Evolutionary conservation across 164 flowering plant species (phyloP).

Genomic region (Litsea cubeba): DNA sequence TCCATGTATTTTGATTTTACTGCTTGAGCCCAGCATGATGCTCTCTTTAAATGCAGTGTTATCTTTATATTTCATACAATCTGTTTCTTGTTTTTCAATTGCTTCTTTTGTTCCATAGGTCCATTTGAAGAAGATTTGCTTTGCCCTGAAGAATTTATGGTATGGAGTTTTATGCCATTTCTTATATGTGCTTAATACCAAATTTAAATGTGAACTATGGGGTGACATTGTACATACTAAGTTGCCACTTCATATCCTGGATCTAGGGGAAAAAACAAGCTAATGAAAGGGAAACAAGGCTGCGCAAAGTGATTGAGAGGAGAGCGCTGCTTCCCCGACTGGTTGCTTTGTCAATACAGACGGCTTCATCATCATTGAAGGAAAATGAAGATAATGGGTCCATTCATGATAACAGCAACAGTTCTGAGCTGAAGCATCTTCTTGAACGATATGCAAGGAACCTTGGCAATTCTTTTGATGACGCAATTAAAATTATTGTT

Average conservation of each 20-base stretch:
- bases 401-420: conserved; percentile 28
- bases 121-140: conserved; percentile 55
- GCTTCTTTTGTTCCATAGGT: conserved; percentile 33
- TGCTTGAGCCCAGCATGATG: background rate
- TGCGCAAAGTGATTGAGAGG: conserved; percentile 37
- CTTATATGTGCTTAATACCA: background rate
- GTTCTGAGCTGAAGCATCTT: conserved; percentile 48
- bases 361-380: conserved; percentile 53
- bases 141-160: conserved; percentile 47
- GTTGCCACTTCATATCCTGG: background rate
- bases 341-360: conserved; percentile 59
- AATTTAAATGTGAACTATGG: background rate
- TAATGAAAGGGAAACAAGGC: conserved; percentile 39
- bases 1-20: background rate
- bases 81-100: background rate
- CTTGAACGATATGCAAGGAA: conserved; percentile 64
- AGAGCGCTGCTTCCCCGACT: conserved; percentile 79
- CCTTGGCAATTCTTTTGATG: conserved; percentile 58
- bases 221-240: background rate
- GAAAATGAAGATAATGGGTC: conserved; percentile 58
- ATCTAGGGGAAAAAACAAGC: conserved; percentile 17
- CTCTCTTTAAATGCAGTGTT: background rate
- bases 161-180: conserved; percentile 19
- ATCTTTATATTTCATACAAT: no score
- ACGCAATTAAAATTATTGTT: conserved; percentile 45